These are phyloP conservation scores for Apiospora saccharicola DNA, from an alignment of 2,329 filamentous ascomycete species.

Conservation along the genomic window DNA sequence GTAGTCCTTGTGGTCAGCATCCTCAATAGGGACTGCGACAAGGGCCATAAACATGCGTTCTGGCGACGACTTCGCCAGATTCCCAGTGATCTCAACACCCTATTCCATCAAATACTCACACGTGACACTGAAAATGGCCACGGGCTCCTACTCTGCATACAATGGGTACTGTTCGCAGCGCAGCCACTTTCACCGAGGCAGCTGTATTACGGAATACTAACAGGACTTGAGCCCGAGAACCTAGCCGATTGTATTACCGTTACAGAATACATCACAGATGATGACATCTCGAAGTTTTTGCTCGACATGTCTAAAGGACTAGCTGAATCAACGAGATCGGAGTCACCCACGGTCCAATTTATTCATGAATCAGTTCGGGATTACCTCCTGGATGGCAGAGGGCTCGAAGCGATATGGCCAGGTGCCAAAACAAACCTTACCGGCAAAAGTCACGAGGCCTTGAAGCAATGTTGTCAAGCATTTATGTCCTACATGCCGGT, in stretches of 20 bases:
- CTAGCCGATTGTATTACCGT: background rate
- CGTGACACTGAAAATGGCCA: slow-evolving; percentile 53
- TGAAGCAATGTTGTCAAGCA: slow-evolving; percentile 46
- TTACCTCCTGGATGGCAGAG: slow-evolving; percentile 50
- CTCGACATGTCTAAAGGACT: slow-evolving; percentile 56
- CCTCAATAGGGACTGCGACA: slow-evolving; percentile 44
- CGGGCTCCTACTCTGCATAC: slow-evolving; percentile 53
- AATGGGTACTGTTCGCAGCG: slow-evolving; percentile 61
- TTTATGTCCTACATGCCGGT: slow-evolving; percentile 17
- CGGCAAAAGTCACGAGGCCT: slow-evolving; percentile 49
- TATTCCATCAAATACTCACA: slow-evolving; percentile 61
- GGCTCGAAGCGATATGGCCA: slow-evolving; percentile 42
- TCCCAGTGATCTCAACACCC: slow-evolving; percentile 48
- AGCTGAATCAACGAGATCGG: slow-evolving; percentile 48
- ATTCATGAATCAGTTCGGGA: slow-evolving; percentile 61
- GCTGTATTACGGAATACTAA: slow-evolving; percentile 52
- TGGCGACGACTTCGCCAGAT: slow-evolving; percentile 43
- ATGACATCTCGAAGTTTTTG: background rate
- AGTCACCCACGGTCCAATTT: slow-evolving; percentile 52
- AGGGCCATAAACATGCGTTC: slow-evolving; percentile 37
- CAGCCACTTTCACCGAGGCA: slow-evolving; percentile 51
- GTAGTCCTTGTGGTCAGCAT: slow-evolving; percentile 42
- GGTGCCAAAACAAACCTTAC: slow-evolving; percentile 32
- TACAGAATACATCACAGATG: background rate
- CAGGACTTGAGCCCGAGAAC: slow-evolving; percentile 31